phyloP scores from a whole-genome alignment of 2,329 filamentous ascomycete species.

The Penicillium sp. region DNA sequence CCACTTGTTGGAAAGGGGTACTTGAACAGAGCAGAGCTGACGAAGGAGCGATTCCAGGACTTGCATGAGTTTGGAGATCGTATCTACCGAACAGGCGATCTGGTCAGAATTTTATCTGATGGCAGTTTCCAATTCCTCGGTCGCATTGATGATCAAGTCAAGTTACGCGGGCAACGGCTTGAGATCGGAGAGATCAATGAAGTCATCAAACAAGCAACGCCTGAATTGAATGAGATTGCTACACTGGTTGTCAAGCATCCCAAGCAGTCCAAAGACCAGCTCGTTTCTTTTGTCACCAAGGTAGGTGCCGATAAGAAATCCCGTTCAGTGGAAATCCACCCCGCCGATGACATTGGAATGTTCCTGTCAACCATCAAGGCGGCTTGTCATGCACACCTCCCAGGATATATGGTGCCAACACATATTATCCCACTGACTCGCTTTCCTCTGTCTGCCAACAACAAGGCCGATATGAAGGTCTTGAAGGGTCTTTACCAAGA shows the following conservation, averaged over 20 bases:
- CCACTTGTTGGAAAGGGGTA: slow-evolving; percentile 89
- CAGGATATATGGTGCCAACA: slow-evolving; percentile 88
- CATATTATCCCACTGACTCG: slow-evolving; percentile 71
- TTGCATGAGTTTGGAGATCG: slow-evolving; percentile 58
- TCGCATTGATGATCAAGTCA: slow-evolving; percentile 87
- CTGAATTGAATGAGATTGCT: slow-evolving; percentile 65
- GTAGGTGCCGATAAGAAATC: slow-evolving; percentile 15
- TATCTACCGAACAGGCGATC: slow-evolving; percentile 84
- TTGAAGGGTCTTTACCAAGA: slow-evolving; percentile 66
- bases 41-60: slow-evolving; percentile 70
- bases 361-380: slow-evolving; percentile 53
- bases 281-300: slow-evolving; percentile 70
- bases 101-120: slow-evolving; percentile 78
- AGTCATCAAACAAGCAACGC: slow-evolving; percentile 64
- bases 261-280: slow-evolving; percentile 73
- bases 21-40: slow-evolving; percentile 76
- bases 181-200: slow-evolving; percentile 92
- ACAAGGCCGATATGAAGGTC: slow-evolving; percentile 77
- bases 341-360: slow-evolving; percentile 35
- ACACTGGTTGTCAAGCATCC: slow-evolving; percentile 74
- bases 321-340: slow-evolving; percentile 35
- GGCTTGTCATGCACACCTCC: slow-evolving; percentile 69
- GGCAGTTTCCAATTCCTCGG: slow-evolving; percentile 85
- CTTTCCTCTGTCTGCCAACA: slow-evolving; percentile 82
- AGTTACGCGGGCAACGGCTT: slow-evolving; percentile 82